Conservation (phyloP, 371 early-diverging fungal genomes). For the Syncephalastrum monosporum region DNA sequence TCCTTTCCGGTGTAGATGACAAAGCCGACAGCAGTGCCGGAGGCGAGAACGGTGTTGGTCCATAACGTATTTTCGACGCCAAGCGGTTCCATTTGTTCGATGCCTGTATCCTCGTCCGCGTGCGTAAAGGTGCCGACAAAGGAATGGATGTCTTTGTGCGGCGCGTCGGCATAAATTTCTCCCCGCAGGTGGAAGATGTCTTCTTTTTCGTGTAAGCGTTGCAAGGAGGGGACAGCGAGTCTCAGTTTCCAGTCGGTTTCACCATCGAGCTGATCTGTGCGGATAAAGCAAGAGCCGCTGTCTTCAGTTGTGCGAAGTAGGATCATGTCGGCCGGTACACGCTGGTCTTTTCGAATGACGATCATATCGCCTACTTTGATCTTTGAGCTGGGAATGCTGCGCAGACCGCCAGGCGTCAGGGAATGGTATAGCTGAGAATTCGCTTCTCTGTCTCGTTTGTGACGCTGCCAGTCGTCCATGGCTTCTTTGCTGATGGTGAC, state of each 20-base stretch:
- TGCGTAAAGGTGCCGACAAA: constrained; percentile 88
- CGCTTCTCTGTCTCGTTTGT: constrained; percentile 89
- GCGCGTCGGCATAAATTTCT: constrained; percentile 88
- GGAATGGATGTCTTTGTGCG: constrained; percentile 96
- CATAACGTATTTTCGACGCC: constrained; percentile 96
- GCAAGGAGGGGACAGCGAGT: constrained; percentile 80
- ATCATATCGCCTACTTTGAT: constrained; percentile 96
- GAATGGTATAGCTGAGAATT: constrained; percentile 84
- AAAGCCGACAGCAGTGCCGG: constrained; percentile 88
- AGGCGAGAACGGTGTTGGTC: constrained; percentile 98
- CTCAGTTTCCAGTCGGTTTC: constrained; percentile 99
- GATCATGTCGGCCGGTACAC: constrained; percentile 92
- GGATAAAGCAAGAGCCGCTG: constrained; percentile 93
- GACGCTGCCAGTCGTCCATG: constrained; percentile 92
- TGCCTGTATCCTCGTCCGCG: constrained; percentile 44
- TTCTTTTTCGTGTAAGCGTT: constrained; percentile 65
- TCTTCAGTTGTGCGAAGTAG: constrained; percentile 86
- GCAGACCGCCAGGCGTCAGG: constrained; percentile 56
- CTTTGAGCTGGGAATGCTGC: constrained; percentile 77
- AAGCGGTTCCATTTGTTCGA: constrained; percentile 66
- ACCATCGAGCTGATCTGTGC: constrained; percentile 99
- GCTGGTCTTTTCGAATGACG: constrained; percentile 87
- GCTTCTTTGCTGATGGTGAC: constrained; percentile 98
- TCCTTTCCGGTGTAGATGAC: constrained; percentile 98
- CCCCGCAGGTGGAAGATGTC: constrained; percentile 63